phyloP scores from a whole-genome alignment of 192 early-diverging fungal species.

The Coemansia sp. region DNA sequence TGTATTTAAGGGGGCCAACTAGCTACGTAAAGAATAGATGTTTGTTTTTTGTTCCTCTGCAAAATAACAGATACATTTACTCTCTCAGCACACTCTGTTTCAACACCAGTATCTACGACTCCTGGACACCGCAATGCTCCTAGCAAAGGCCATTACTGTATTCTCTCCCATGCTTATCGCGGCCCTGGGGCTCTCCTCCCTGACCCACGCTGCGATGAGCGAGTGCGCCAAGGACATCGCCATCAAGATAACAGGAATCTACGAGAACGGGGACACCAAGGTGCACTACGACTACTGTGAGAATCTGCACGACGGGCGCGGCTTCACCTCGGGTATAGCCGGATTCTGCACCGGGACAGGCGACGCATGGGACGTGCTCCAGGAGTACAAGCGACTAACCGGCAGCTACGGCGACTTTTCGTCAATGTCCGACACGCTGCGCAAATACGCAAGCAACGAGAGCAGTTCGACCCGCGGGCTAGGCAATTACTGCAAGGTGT shows the following conservation, averaged over 20 bases:
- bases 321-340: constrained; percentile 52
- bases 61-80: too few relatives aligned
- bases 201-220: constrained; percentile 16
- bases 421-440: constrained; percentile 22
- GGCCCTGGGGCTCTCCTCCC: neutral
- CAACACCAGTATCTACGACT: too few relatives aligned
- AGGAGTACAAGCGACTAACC: constrained; percentile 40
- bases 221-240: constrained; percentile 41
- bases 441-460: constrained; percentile 16
- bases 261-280: constrained; percentile 37
- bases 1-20: too few relatives aligned
- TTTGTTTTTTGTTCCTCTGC: too few relatives aligned
- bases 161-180: neutral
- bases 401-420: constrained; percentile 39
- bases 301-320: constrained; percentile 51
- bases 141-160: too few relatives aligned
- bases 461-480: constrained; percentile 39
- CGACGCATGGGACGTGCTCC: constrained; percentile 29
- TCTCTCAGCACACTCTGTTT: too few relatives aligned
- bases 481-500: constrained; percentile 53
- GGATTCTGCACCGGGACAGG: constrained; percentile 51
- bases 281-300: constrained; percentile 53
- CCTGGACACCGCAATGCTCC: too few relatives aligned
- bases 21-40: too few relatives aligned
- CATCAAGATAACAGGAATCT: constrained; percentile 50